These are phyloP conservation scores for Ustilaginoidea virens DNA, from an alignment of 2,329 filamentous ascomycete species.

Conservation along the genomic window DNA sequence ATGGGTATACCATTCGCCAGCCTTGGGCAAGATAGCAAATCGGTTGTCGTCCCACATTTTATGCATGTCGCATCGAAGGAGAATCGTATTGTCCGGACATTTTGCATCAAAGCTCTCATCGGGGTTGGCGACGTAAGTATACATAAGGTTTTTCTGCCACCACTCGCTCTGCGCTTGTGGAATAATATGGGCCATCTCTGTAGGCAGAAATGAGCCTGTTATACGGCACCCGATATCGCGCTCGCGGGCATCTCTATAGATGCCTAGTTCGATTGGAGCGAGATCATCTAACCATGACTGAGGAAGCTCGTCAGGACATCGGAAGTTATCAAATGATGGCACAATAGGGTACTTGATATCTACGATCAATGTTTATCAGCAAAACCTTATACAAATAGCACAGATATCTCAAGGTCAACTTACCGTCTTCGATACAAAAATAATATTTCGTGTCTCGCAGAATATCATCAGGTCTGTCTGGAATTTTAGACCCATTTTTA, in stretches of 20 bases:
- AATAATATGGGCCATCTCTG: constrained; percentile 4
- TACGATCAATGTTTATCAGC: no score
- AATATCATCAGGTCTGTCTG: neutral
- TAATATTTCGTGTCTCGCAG: no score
- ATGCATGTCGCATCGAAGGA: constrained; percentile 3
- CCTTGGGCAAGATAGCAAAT: constrained; percentile 4
- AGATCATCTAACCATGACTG: constrained; percentile 1
- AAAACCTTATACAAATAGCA: no score
- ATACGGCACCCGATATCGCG: constrained; percentile 3
- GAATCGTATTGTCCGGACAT: constrained; percentile 4
- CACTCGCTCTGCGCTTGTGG: constrained; percentile 4
- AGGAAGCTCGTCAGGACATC: constrained; percentile 2
- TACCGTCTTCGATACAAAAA: constrained; percentile 1
- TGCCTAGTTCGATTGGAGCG: constrained; percentile 2
- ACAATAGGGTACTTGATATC: constrained; percentile 4
- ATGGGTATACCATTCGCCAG: constrained; percentile 1
- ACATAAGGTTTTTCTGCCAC: constrained; percentile 6
- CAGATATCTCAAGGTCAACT: no score
- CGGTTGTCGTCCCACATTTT: constrained; percentile 4
- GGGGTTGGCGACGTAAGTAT: constrained; percentile 3
- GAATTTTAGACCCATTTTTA: constrained; percentile 1
- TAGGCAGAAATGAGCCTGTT: constrained; percentile 4
- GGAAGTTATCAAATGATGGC: constrained; percentile 3
- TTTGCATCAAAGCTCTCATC: constrained; percentile 2
- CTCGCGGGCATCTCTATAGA: constrained; percentile 3